These are phyloP conservation scores for Heritiera fomes DNA, from an alignment of 345 rosid genomes.

Conservation along the genomic window DNA sequence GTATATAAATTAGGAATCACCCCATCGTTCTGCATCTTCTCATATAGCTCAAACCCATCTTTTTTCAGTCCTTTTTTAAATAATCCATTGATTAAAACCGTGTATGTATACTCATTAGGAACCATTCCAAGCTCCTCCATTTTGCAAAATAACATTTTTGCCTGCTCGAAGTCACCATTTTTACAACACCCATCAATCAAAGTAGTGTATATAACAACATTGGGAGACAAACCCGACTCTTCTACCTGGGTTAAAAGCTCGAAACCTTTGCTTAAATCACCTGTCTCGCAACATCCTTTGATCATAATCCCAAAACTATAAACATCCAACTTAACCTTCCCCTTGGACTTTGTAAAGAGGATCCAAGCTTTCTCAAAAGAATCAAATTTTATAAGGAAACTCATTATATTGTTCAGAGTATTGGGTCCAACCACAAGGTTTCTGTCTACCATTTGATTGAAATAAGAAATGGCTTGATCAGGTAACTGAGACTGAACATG, in stretches of 20 bases:
- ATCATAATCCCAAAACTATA: constrained; percentile 72
- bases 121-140: constrained; percentile 60
- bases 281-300: constrained; percentile 66
- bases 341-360: constrained; percentile 41
- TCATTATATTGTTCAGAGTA: constrained; percentile 49
- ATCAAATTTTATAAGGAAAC: constrained; percentile 38
- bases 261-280: constrained; percentile 50
- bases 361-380: constrained; percentile 46
- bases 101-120: constrained; percentile 68
- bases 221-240: constrained; percentile 50
- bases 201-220: constrained; percentile 69
- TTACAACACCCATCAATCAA: constrained; percentile 85
- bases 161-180: constrained; percentile 57
- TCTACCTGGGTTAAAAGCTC: constrained; percentile 45
- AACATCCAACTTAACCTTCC: constrained; percentile 43
- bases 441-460: constrained; percentile 46
- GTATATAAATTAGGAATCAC: constrained; percentile 58
- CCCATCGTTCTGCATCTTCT: constrained; percentile 60
- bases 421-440: constrained; percentile 46
- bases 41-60: constrained; percentile 58
- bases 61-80: constrained; percentile 55
- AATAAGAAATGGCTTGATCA: constrained; percentile 46
- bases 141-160: constrained; percentile 47
- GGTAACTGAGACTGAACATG: constrained; percentile 44
- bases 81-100: constrained; percentile 70